These are phyloP conservation scores for Aspergillus oerlinghausenensis DNA, from an alignment of 2,329 filamentous ascomycete genomes.

Conservation along the genomic window DNA sequence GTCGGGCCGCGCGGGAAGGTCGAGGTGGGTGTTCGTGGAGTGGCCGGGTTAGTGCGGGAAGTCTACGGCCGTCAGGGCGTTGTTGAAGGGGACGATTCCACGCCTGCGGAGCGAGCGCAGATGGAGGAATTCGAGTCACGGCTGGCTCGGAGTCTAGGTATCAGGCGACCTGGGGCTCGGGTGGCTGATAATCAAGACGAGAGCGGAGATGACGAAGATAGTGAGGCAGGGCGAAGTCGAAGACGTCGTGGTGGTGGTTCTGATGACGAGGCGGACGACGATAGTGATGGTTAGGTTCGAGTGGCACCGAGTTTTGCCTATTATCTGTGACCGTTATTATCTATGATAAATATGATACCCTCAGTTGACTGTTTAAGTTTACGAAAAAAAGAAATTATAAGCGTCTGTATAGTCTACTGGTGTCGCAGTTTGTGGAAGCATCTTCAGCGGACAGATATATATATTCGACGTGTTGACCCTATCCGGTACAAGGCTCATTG, in stretches of 20 bases:
- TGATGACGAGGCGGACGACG: slow-evolving; percentile 5
- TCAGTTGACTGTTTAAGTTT: neutral
- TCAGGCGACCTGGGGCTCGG: slow-evolving; percentile 27
- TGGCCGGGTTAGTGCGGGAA: slow-evolving; percentile 61
- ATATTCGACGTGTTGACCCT: neutral
- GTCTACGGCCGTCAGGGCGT: slow-evolving; percentile 45
- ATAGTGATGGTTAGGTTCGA: slow-evolving; percentile 7
- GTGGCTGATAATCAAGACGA: slow-evolving; percentile 4
- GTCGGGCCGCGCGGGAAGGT: slow-evolving; percentile 80
- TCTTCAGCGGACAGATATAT: neutral
- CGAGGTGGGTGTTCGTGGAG: slow-evolving; percentile 74
- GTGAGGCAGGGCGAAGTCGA: slow-evolving; percentile 2
- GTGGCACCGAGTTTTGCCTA: neutral
- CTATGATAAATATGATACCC: neutral
- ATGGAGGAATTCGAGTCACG: slow-evolving; percentile 58
- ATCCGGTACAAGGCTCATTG: neutral
- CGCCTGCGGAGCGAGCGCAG: slow-evolving; percentile 18
- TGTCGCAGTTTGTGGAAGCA: neutral
- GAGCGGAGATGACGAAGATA: neutral
- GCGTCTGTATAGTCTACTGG: neutral
- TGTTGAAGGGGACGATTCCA: slow-evolving; percentile 15
- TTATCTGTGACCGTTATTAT: neutral
- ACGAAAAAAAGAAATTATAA: neutral
- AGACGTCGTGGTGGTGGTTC: neutral
- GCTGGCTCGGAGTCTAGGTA: slow-evolving; percentile 58